These are phyloP conservation scores for Candolleomyces eurysporus DNA, from an alignment of 768 basidiomycete genomes.

Conservation along the genomic window DNA sequence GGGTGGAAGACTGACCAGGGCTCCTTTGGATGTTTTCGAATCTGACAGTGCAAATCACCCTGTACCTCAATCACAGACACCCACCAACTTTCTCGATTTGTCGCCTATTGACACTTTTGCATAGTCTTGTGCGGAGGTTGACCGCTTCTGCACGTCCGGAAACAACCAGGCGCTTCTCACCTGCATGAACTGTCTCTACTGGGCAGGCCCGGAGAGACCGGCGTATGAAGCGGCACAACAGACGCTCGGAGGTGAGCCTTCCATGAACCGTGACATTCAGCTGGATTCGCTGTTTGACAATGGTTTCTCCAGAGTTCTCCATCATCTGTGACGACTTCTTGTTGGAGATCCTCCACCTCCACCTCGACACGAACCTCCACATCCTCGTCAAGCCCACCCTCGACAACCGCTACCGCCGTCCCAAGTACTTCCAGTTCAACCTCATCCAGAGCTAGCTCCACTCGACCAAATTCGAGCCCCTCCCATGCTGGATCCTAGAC, in stretches of 20 bases:
- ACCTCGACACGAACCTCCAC: background rate
- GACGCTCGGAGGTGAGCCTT: background rate
- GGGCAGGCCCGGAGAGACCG: background rate
- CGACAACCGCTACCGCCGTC: background rate
- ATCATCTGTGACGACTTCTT: background rate
- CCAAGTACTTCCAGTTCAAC: background rate
- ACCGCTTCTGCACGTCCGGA: background rate
- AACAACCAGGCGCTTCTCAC: background rate
- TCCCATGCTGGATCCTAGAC: background rate
- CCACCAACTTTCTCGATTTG: no score
- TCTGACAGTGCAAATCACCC: no score
- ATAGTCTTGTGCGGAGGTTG: background rate
- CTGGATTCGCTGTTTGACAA: background rate
- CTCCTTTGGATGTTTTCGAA: no score
- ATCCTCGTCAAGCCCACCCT: background rate
- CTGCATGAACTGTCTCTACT: constrained; percentile 2
- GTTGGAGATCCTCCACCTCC: background rate
- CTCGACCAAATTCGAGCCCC: background rate
- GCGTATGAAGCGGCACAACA: constrained; percentile 1
- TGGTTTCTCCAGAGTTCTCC: background rate
- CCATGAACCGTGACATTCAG: background rate
- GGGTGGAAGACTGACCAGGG: no score
- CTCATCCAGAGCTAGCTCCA: background rate
- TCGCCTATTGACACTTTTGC: no score
- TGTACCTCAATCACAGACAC: no score